A percentile compares a stretch with the other conserved stretches of the same genome.
Evolutionary conservation across 352 stramenopile genomes (phyloP).

Genomic region (Phytophthora nicotianae): DNA sequence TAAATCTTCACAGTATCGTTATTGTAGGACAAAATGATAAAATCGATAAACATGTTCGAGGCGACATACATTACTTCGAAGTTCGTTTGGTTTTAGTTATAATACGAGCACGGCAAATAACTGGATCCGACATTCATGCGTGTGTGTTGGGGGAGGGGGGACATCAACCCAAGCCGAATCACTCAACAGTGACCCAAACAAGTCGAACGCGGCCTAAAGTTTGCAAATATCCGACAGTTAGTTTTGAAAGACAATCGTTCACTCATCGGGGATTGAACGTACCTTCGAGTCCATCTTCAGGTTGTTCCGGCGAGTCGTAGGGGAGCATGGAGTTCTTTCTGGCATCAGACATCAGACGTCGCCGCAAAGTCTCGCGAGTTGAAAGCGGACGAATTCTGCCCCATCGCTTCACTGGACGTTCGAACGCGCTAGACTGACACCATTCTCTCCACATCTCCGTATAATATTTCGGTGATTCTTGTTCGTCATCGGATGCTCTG

Average conservation of each 20-base stretch:
- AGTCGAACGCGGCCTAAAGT: not conserved
- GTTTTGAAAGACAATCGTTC: no score
- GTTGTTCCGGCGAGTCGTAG: not conserved
- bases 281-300: conserved; percentile 2
- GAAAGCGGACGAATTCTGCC: not conserved
- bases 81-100: no score
- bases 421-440: not conserved
- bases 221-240: not conserved
- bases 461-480: not conserved
- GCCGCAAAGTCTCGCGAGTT: conserved; percentile 3
- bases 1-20: no score
- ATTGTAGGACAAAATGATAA: no score
- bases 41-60: no score
- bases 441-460: not conserved
- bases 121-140: no score
- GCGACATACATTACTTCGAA: no score
- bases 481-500: conserved; percentile 3
- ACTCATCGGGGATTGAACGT: not conserved
- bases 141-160: no score
- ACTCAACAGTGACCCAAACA: not conserved
- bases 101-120: no score
- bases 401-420: not conserved
- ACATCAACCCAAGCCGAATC: no score
- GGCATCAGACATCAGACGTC: conserved; percentile 4
- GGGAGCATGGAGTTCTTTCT: conserved; percentile 3